Percentiles rank a stretch among this genome's conserved stretches.
Conservation (phyloP, 352 stramenopile genomes). For the Phytophthora capsici region DNA sequence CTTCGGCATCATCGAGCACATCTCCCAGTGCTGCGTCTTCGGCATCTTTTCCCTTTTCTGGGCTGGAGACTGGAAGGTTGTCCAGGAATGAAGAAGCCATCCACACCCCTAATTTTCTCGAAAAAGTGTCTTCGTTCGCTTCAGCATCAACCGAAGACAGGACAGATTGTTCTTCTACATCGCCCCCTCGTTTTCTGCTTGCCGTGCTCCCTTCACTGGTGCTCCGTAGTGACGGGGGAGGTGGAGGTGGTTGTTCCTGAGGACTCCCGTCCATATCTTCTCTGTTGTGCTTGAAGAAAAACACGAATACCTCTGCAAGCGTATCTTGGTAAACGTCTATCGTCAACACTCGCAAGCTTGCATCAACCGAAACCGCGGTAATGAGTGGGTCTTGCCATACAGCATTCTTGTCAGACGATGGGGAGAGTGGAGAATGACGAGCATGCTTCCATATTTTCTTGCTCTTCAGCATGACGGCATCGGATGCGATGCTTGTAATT, state of each 20-base stretch:
- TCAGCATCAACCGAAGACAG: conserved; percentile 41
- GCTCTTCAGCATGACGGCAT: conserved; percentile 70
- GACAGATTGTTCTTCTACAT: conserved; percentile 37
- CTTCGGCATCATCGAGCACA: conserved; percentile 33
- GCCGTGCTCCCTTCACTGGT: conserved; percentile 34
- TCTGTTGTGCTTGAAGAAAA: conserved; percentile 69
- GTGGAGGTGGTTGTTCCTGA: conserved; percentile 14
- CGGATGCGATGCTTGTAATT: conserved; percentile 74
- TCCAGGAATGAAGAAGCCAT: conserved; percentile 66
- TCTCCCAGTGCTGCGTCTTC: conserved; percentile 23
- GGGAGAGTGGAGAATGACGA: conserved; percentile 43
- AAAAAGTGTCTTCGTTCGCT: conserved; percentile 46
- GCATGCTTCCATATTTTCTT: conserved; percentile 51
- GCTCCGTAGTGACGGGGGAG: conserved; percentile 33
- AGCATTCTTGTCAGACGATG: conserved; percentile 41
- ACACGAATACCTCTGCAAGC: conserved; percentile 75
- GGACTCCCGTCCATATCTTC: conserved; percentile 21
- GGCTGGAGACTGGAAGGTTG: conserved; percentile 31
- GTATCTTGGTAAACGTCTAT: conserved; percentile 85
- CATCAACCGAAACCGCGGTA: conserved; percentile 74
- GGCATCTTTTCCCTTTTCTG: conserved; percentile 34
- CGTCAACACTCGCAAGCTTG: conserved; percentile 67
- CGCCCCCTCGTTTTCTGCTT: conserved; percentile 23
- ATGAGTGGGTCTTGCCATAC: conserved; percentile 82
- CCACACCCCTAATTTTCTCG: conserved; percentile 63